Conservation (phyloP, 495 filamentous ascomycete species). For the Aspergillus sclerotioniger region DNA sequence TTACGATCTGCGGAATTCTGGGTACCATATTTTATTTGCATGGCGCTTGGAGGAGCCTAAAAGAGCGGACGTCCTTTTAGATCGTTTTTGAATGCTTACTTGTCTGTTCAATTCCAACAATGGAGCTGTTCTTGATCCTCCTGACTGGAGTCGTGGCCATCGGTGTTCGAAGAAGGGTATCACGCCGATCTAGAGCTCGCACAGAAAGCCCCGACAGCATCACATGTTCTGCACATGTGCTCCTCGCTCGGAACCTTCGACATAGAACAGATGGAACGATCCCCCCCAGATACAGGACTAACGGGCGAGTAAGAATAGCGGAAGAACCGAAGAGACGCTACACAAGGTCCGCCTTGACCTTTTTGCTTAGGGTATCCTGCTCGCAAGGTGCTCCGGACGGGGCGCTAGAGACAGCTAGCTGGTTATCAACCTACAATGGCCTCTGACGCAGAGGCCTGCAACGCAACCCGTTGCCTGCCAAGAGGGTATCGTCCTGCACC, state of each 20-base stretch:
- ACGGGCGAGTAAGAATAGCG: slow-evolving; percentile 6
- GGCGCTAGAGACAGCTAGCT: slow-evolving; percentile 1
- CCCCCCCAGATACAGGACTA: background rate
- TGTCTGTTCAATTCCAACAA: background rate
- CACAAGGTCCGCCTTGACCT: slow-evolving; percentile 14
- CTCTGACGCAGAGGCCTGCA: slow-evolving; percentile 16
- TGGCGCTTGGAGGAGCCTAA: background rate
- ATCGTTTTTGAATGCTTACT: slow-evolving; percentile 1
- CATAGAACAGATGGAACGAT: slow-evolving; percentile 8
- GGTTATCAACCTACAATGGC: slow-evolving; percentile 6
- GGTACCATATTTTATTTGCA: slow-evolving; percentile 5
- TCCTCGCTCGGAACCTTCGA: slow-evolving; percentile 1
- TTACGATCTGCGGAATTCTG: background rate
- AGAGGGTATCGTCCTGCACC: slow-evolving; percentile 15
- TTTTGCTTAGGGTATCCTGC: slow-evolving; percentile 3
- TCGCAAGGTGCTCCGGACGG: background rate
- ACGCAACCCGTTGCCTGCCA: slow-evolving; percentile 19
- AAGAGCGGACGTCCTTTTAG: background rate
- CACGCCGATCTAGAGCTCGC: background rate
- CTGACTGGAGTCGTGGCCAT: background rate
- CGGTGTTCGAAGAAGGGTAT: background rate
- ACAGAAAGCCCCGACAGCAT: slow-evolving; percentile 3
- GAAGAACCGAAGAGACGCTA: slow-evolving; percentile 1
- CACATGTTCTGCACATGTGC: slow-evolving; percentile 13
- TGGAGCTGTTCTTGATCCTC: background rate